These are phyloP conservation scores for Sclerotinia borealis DNA, from an alignment of 2,329 filamentous ascomycete genomes.

Conservation along the genomic window DNA sequence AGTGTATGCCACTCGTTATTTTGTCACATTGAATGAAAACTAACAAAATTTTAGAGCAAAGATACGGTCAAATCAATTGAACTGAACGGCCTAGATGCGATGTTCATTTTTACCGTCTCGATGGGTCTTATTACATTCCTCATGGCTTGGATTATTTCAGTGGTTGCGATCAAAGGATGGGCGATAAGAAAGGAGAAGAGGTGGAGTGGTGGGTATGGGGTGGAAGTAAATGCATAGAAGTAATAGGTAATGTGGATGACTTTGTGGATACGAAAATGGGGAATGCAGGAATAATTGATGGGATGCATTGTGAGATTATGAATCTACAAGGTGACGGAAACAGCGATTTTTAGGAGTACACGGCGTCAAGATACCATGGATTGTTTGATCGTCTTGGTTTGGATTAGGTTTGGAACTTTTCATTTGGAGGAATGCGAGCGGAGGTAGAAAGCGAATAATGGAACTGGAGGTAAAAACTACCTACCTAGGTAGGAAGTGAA, in stretches of 20 bases:
- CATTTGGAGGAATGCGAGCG: too few species aligned
- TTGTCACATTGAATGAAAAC: neutral
- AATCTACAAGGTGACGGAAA: neutral
- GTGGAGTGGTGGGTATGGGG: neutral
- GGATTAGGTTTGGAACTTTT: neutral
- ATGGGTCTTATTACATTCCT: conserved; percentile 77
- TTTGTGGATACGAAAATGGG: neutral
- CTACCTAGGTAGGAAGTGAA: neutral
- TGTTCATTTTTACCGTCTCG: conserved; percentile 87
- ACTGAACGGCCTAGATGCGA: conserved; percentile 71
- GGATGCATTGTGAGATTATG: neutral
- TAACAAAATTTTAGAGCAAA: conserved; percentile 47
- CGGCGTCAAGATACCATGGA: conserved; percentile 12
- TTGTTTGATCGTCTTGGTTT: conserved; percentile 1
- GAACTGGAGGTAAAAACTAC: neutral
- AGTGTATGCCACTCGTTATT: conserved; percentile 54
- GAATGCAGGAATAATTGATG: neutral
- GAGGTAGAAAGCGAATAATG: neutral
- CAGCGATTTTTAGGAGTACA: neutral
- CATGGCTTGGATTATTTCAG: conserved; percentile 76
- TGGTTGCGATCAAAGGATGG: conserved; percentile 85
- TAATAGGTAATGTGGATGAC: neutral
- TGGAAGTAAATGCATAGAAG: neutral
- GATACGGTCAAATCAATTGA: conserved; percentile 76
- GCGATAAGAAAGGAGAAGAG: conserved; percentile 46